Percentiles rank a stretch among this genome's conserved stretches.
Evolutionary conservation across 1,139 yeast genomes (phyloP).

Genomic region (Diutina ranongensis): DNA sequence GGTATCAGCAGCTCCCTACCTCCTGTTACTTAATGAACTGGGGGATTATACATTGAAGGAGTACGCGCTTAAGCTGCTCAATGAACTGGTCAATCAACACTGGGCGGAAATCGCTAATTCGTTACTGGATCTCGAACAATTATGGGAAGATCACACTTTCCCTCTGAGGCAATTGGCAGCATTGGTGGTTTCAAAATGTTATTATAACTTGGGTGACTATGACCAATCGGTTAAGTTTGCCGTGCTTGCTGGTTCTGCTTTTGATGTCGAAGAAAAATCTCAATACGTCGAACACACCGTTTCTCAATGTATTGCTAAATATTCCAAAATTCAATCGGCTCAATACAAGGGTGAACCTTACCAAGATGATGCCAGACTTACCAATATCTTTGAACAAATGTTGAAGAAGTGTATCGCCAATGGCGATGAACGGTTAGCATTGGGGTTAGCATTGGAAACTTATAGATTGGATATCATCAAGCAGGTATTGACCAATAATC

Average conservation of each 20-base stretch:
- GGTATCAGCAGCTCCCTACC: conserved; percentile 78
- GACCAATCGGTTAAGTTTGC: conserved; percentile 86
- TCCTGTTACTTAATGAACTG: conserved; percentile 78
- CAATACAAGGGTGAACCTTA: background rate
- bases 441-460: conserved; percentile 87
- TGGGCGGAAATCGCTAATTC: conserved; percentile 98
- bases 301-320: conserved; percentile 80
- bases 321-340: conserved; percentile 28
- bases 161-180: conserved; percentile 80
- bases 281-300: conserved; percentile 91
- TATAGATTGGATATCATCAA: conserved; percentile 76
- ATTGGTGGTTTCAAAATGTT: conserved; percentile 83
- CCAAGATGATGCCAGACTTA: conserved; percentile 42
- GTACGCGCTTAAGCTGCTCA: conserved; percentile 76
- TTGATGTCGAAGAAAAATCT: conserved; percentile 63
- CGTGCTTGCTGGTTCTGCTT: conserved; percentile 70
- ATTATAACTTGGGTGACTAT: conserved; percentile 90
- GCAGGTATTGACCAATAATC: conserved; percentile 18
- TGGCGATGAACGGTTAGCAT: conserved; percentile 68
- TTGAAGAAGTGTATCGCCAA: conserved; percentile 57
- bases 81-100: conserved; percentile 74
- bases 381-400: conserved; percentile 75
- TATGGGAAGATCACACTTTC: conserved; percentile 76
- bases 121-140: conserved; percentile 76
- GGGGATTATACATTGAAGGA: conserved; percentile 60